phyloP scores from a whole-genome alignment of 2,329 filamentous ascomycete genomes.

The Ceratocystis diversiconidia region DNA sequence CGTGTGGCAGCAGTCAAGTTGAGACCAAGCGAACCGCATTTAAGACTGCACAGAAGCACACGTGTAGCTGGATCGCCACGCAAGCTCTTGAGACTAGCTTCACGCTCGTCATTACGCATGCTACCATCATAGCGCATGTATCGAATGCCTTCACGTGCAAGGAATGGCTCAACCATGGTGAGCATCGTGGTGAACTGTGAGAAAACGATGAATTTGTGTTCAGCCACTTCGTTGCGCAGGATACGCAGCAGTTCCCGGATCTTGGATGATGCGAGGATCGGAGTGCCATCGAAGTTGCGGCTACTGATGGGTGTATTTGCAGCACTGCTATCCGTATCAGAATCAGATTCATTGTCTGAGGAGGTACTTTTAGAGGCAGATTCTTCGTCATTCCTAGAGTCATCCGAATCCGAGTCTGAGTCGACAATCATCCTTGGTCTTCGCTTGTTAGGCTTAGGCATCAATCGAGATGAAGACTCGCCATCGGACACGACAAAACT shows the following conservation, averaged over 20 bases:
- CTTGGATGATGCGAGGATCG: constrained; percentile 65
- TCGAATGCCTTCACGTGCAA: constrained; percentile 56
- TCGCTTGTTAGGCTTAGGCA: neutral
- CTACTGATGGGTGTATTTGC: neutral
- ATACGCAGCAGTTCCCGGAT: constrained; percentile 75
- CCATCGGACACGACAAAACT: constrained; percentile 44
- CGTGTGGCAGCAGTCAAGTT: constrained; percentile 89
- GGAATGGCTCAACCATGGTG: constrained; percentile 85
- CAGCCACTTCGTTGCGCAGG: constrained; percentile 57
- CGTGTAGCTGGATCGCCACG: constrained; percentile 61
- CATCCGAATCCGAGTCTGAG: constrained; percentile 23
- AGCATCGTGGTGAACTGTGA: constrained; percentile 98
- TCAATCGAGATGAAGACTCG: constrained; percentile 21
- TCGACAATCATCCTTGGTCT: constrained; percentile 11
- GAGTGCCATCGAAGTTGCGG: constrained; percentile 21
- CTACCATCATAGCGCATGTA: constrained; percentile 87
- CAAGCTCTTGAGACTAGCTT: constrained; percentile 67
- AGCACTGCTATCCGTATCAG: constrained; percentile 20
- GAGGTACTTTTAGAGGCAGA: neutral
- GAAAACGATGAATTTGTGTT: constrained; percentile 97
- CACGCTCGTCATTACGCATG: constrained; percentile 87
- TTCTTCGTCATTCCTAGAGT: neutral
- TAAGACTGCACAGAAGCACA: constrained; percentile 81
- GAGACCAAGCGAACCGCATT: constrained; percentile 82
- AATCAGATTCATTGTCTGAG: constrained; percentile 21